Evolutionary conservation across 768 basidiomycete species (phyloP), one percentile per base, ranked within the genome.

Genomic region (Calvatia gigantea): DNA sequence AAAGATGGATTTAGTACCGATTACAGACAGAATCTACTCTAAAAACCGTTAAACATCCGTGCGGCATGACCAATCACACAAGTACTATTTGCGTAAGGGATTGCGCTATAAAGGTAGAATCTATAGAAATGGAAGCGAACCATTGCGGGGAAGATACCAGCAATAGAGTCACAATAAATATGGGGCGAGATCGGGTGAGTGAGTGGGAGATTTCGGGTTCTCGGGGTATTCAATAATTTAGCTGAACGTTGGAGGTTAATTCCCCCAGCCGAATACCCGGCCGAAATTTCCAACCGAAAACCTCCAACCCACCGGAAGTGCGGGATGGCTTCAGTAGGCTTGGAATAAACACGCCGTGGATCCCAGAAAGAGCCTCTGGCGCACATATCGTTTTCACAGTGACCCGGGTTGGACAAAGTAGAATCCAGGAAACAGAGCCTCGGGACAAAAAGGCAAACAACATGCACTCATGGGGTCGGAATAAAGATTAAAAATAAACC

Each of bases 1-100:
- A 9, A 23, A 17, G n/a, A 39, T 31, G 4, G 21, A 42, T 51
- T 31, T 9, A 29, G 28, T 41, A 51, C 3, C 21, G 19, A 51
- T 41, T 51, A 50, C 21, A 51, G 29, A n/a, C 8, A 41, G 27
- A 2, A 41, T 51, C 38, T 32, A 51, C 50, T 42, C 50, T 41
- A 28, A 41, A 51, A 51, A 31, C 19, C 28, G 37, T 28, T 41
- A 41, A 51, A 3, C 50, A 11, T 28, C 38, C 38, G 17, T 41
- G 27, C 37, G 8, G 31, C 37, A 41, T 8, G 15, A 51, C 42
- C 50, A 19, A 42, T 39, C 37, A 50, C 49, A 51, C 39, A 50
- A 50, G 35, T 6, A 39, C 25, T 51, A 25, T 6, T 25, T 27
- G 38, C 50, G 21, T 51, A 31, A 41, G n/a, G 38, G 31, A 39